phyloP scores from a whole-genome alignment of 2,329 filamentous ascomycete species.

The Talaromyces sp. region DNA sequence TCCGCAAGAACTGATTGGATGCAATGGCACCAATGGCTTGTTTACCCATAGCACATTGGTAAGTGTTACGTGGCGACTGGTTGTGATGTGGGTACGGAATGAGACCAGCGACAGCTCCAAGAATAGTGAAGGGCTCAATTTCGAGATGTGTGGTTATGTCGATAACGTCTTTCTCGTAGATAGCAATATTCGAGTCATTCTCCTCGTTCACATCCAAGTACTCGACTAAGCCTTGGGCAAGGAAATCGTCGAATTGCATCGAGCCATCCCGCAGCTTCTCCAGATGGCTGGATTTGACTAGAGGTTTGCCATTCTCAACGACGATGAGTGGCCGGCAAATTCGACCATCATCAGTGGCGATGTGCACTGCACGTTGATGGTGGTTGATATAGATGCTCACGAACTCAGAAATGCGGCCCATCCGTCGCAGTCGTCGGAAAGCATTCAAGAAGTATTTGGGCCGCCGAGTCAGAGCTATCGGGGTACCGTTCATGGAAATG shows the following conservation, averaged over 20 bases:
- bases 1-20: conserved; percentile 95
- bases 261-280: conserved; percentile 77
- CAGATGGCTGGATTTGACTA: conserved; percentile 73
- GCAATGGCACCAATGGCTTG: conserved; percentile 98
- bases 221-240: conserved; percentile 85
- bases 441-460: conserved; percentile 81
- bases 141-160: conserved; percentile 87
- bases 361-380: conserved; percentile 85
- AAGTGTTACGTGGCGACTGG: conserved; percentile 96
- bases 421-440: conserved; percentile 82
- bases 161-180: conserved; percentile 81
- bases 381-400: conserved; percentile 95
- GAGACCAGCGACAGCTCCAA: conserved; percentile 90
- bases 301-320: conserved; percentile 81
- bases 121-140: conserved; percentile 95
- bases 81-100: conserved; percentile 99
- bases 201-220: conserved; percentile 98
- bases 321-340: conserved; percentile 96
- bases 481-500: conserved; percentile 93
- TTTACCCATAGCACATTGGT: conserved; percentile 99
- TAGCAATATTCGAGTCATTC: conserved; percentile 88
- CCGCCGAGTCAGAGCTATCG: conserved; percentile 78
- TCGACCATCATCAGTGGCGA: conserved; percentile 93
- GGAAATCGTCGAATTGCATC: conserved; percentile 89
- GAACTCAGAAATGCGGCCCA: conserved; percentile 90